These are phyloP conservation scores for Iberis pinnata DNA, from an alignment of 345 rosid genomes.

Conservation along the genomic window DNA sequence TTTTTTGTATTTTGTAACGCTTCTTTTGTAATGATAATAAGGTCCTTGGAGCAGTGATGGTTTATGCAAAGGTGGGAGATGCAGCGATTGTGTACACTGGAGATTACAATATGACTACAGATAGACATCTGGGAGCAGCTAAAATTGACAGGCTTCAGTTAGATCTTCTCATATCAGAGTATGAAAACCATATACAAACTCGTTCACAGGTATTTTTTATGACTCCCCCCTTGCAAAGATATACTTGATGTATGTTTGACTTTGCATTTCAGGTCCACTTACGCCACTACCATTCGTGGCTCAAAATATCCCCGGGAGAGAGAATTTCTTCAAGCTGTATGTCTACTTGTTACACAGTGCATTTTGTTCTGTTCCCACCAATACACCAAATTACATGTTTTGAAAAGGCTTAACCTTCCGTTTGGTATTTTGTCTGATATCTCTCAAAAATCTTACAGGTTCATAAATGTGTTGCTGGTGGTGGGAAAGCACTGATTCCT, in stretches of 20 bases:
- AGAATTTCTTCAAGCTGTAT: conserved; percentile 91
- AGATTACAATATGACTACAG: conserved; percentile 96
- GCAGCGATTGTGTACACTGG: conserved; percentile 87
- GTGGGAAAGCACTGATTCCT: conserved; percentile 95
- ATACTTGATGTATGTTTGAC: conserved; percentile 5
- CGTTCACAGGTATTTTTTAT: neutral
- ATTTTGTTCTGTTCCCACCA: neutral
- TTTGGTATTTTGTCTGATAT: conserved; percentile 8
- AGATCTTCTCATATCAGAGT: conserved; percentile 96
- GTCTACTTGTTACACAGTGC: conserved; percentile 31
- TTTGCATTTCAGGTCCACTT: conserved; percentile 61
- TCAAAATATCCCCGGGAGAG: conserved; percentile 86
- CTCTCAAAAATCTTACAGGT: conserved; percentile 42
- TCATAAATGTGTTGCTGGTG: conserved; percentile 81
- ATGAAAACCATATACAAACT: conserved; percentile 24
- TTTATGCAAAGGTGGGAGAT: conserved; percentile 90
- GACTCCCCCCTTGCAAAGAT: neutral
- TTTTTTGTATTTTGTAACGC: conserved; percentile 5
- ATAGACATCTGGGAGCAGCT: conserved; percentile 98
- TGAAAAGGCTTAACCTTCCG: neutral
- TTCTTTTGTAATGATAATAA: conserved; percentile 17
- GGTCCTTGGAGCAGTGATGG: conserved; percentile 99
- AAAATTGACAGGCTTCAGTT: conserved; percentile 71
- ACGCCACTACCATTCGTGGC: conserved; percentile 86
- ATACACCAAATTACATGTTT: neutral